Conservation (phyloP, 257 asterid species). For the Cinchona pubescens region DNA sequence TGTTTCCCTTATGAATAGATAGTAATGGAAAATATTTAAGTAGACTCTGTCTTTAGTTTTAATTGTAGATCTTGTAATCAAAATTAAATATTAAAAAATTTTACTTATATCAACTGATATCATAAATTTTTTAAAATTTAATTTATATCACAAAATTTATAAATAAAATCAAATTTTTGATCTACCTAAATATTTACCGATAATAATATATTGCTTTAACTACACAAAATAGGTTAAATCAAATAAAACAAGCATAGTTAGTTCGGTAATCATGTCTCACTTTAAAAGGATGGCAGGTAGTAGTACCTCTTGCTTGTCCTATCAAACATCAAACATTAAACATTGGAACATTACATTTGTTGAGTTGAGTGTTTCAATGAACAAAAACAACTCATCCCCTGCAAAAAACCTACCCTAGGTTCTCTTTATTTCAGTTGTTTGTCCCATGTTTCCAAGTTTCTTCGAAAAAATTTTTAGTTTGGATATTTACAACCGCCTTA, state of each 20-base stretch:
- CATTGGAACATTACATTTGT: not conserved
- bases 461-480: not conserved
- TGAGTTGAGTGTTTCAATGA: not conserved
- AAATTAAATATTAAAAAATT: too few species aligned
- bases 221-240: not conserved
- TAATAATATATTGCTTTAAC: not conserved
- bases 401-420: not conserved
- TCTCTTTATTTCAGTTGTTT: not conserved
- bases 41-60: too few species aligned
- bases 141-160: too few species aligned
- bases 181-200: too few species aligned
- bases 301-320: not conserved
- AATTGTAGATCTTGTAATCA: too few species aligned
- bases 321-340: not conserved
- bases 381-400: not conserved
- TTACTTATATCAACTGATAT: too few species aligned
- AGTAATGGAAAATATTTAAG: too few species aligned
- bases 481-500: too few species aligned
- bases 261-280: conserved; percentile 14
- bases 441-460: not conserved
- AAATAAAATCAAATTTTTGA: too few species aligned
- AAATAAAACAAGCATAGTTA: not conserved
- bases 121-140: too few species aligned
- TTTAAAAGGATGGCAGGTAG: not conserved
- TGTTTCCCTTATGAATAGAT: too few species aligned